phyloP scores from a whole-genome alignment of 1,284 basidiomycete species.

The Sporisorium scitamineum region DNA sequence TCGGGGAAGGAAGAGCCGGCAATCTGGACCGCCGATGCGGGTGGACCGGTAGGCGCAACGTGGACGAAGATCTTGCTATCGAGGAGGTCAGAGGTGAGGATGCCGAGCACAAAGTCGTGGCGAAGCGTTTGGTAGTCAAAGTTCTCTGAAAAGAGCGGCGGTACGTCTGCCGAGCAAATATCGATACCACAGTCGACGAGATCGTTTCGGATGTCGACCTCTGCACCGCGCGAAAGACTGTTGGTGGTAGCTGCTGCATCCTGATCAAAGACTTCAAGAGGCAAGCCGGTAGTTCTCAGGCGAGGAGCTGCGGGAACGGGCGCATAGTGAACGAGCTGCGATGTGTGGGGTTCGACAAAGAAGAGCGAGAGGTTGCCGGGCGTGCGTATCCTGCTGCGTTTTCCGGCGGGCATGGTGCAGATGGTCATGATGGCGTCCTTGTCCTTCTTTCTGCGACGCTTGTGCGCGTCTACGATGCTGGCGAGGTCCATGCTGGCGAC shows the following conservation, averaged over 20 bases:
- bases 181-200: constrained; percentile 80
- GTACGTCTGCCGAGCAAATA: constrained; percentile 82
- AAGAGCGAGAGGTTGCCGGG: constrained; percentile 60
- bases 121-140: constrained; percentile 96
- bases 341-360: constrained; percentile 58
- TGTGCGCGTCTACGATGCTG: constrained; percentile 87
- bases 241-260: constrained; percentile 38
- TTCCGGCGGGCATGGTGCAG: constrained; percentile 47
- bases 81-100: constrained; percentile 92
- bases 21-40: constrained; percentile 34
- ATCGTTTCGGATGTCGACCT: constrained; percentile 86
- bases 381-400: constrained; percentile 42
- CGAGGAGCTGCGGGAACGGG: constrained; percentile 64
- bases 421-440: constrained; percentile 93
- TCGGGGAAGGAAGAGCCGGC: constrained; percentile 77
- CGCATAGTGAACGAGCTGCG: constrained; percentile 68
- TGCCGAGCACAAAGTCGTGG: constrained; percentile 93
- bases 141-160: constrained; percentile 97
- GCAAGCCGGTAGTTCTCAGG: constrained; percentile 58
- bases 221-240: constrained; percentile 66
- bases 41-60: constrained; percentile 73
- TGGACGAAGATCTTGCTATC: constrained; percentile 95
- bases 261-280: constrained; percentile 60
- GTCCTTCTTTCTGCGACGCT: constrained; percentile 84
- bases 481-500: constrained; percentile 93